Evolutionary conservation across 148 eudicot species (phyloP).

Genomic region (Pharnaceum exiguum): DNA sequence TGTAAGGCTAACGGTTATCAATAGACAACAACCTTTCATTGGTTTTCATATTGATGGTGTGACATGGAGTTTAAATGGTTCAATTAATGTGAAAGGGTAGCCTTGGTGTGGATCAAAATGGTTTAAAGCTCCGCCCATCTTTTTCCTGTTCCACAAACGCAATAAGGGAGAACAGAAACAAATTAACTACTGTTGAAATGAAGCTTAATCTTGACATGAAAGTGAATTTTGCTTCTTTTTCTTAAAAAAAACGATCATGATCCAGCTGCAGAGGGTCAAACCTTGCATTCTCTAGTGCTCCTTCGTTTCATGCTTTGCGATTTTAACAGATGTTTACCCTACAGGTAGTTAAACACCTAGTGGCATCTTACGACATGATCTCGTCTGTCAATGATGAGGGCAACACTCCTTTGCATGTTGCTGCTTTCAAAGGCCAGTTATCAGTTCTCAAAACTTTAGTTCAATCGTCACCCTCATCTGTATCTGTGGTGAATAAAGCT

Average conservation of each 20-base stretch:
- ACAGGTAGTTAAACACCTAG: conserved; percentile 67
- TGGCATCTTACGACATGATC: conserved; percentile 54
- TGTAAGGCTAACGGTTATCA: no score
- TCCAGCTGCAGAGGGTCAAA: not conserved
- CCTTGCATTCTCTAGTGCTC: not conserved
- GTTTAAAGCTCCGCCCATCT: no score
- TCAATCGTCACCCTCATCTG: conserved; percentile 54
- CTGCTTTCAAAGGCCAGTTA: conserved; percentile 81
- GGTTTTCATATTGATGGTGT: no score
- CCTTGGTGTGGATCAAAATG: no score
- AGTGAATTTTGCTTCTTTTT: not conserved
- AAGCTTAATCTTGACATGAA: no score
- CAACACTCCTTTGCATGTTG: conserved; percentile 82
- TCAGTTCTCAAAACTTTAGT: conserved; percentile 68
- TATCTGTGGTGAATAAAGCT: conserved; percentile 42
- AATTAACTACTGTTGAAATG: no score
- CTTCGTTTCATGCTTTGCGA: not conserved
- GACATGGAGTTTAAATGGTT: no score
- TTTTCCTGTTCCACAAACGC: no score
- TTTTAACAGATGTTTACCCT: conserved; percentile 20
- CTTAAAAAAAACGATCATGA: not conserved
- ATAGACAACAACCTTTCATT: no score
- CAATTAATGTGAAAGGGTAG: no score
- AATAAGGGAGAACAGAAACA: no score
- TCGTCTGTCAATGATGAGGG: conserved; percentile 66